These are phyloP conservation scores for Pestalotiopsis sp. DNA, from an alignment of 2,329 filamentous ascomycete genomes.

Conservation along the genomic window DNA sequence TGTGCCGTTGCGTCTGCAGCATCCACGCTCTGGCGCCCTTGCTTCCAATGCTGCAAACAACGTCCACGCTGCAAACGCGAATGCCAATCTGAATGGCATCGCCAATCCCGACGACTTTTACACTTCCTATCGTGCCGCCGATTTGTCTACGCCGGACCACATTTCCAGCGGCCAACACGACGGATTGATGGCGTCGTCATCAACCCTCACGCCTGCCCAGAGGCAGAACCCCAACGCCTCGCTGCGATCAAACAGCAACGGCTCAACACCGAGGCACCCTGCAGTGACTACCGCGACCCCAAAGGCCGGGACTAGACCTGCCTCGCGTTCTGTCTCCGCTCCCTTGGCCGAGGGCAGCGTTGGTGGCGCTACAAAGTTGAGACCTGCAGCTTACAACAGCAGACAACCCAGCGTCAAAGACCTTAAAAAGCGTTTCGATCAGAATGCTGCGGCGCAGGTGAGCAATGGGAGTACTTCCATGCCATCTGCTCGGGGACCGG, in stretches of 20 bases:
- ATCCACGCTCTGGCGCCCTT: conserved; percentile 18
- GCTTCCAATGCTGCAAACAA: conserved; percentile 41
- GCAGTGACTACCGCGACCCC: conserved; percentile 36
- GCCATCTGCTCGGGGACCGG: conserved; percentile 35
- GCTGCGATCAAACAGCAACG: conserved; percentile 53
- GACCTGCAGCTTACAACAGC: conserved; percentile 30
- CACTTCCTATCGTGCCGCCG: conserved; percentile 45
- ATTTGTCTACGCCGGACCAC: conserved; percentile 20
- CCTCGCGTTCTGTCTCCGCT: conserved; percentile 57
- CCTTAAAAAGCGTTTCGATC: conserved; percentile 78
- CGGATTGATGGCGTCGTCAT: conserved; percentile 31
- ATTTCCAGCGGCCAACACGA: conserved; percentile 17
- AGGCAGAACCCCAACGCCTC: conserved; percentile 42
- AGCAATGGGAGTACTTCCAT: conserved; percentile 23
- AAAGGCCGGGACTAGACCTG: conserved; percentile 43
- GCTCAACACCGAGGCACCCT: conserved; percentile 50
- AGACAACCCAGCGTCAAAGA: conserved; percentile 76
- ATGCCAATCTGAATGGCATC: conserved; percentile 40
- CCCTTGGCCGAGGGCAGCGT: conserved; percentile 50
- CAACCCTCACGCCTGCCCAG: conserved; percentile 35
- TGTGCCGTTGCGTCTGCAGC: conserved; percentile 18
- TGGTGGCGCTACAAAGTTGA: conserved; percentile 31
- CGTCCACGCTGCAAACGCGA: conserved; percentile 39
- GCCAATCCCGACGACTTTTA: conserved; percentile 60
- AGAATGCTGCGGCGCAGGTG: conserved; percentile 42